Percentiles rank a stretch among this genome's conserved stretches.
Conservation (phyloP, 2,329 filamentous ascomycete genomes). For the Penicillium oxalicum region DNA sequence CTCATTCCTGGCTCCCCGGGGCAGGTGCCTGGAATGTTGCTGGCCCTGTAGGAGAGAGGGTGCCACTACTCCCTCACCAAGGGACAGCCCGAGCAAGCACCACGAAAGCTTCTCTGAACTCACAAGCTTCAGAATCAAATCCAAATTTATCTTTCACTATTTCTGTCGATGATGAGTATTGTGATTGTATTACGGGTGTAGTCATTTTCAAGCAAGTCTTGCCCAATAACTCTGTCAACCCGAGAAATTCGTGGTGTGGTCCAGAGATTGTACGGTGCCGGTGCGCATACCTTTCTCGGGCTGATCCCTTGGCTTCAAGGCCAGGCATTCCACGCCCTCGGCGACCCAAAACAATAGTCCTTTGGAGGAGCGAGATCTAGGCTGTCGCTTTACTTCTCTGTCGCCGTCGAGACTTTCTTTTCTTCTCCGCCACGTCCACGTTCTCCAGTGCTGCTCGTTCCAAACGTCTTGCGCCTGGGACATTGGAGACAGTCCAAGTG, state of each 20-base stretch:
- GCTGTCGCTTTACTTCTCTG: constrained; percentile 17
- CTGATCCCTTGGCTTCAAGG: constrained; percentile 15
- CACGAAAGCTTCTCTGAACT: neutral
- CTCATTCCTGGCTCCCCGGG: constrained; percentile 19
- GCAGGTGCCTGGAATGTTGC: constrained; percentile 14
- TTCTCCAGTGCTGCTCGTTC: constrained; percentile 7
- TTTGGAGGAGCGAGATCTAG: constrained; percentile 15
- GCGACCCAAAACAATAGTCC: constrained; percentile 19
- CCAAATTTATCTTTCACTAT: too few species aligned
- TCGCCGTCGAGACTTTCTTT: constrained; percentile 1
- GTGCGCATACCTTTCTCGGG: constrained; percentile 16
- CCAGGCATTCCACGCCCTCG: constrained; percentile 19
- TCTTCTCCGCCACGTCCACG: constrained; percentile 12
- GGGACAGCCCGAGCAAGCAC: neutral
- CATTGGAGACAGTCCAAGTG: constrained; percentile 52
- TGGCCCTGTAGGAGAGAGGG: constrained; percentile 4
- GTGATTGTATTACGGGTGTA: too few species aligned
- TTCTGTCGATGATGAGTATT: too few species aligned
- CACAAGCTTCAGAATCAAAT: too few species aligned
- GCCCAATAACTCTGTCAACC: too few species aligned
- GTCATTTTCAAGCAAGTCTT: too few species aligned
- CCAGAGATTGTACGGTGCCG: neutral
- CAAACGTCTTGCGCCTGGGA: constrained; percentile 10
- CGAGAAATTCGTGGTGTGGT: neutral
- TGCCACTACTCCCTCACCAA: neutral